Base-by-base conservation (phyloP, 202 grass and related monocot genomes). In the Panicum virgatum region DNA sequence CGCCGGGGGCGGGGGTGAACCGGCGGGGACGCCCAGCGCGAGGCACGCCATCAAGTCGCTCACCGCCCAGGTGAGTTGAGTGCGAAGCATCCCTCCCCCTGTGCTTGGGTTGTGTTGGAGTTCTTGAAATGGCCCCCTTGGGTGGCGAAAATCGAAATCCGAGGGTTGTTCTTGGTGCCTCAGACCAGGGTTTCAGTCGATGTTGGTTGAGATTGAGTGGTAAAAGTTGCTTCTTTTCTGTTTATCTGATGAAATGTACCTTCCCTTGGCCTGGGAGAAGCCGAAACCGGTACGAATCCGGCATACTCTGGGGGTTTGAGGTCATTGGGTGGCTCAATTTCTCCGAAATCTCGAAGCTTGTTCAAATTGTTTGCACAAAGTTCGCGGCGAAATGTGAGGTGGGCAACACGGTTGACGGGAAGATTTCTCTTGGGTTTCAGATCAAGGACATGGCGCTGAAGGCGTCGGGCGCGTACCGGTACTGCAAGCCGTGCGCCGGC, bases 361-460 rank as follows among this genome's bases (percentile, higher is more conserved):
- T 86, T 14, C 34, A 32, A 71, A 62, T 52, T 67, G 30, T 62
- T 50, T 19, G 65, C 37, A 59, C 15, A 69, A 56, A 80, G 2
- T 69, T 67, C 20, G 47, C 22, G n/a, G 22, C 20, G 62, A 38
- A 59, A 19, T 72, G 29, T 47, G 51, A 32, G 45, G 5, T 51
- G 42, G 39, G 23, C 39, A 20, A 66, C 14, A 36, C 34, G 54
- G 69, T 85, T 82, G 64, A 72, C 44, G 45, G 30, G 4, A 37
- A 37, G 32, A 34, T 86, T 68, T 63, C 62, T 80, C 40, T 83
- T 83, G 82, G 63, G 29, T 80, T 76, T 84, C 88, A 97, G 91
- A 80, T 93, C 68, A 93, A 91, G 73, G 94, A 93, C 64, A 90
- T 93, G 82, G 89, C 94, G 11, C 58, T 93, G 26, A 93, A 93